These are phyloP conservation scores for Pyracantha coccinea DNA, from an alignment of 331 rosid species.

Conservation along the genomic window DNA sequence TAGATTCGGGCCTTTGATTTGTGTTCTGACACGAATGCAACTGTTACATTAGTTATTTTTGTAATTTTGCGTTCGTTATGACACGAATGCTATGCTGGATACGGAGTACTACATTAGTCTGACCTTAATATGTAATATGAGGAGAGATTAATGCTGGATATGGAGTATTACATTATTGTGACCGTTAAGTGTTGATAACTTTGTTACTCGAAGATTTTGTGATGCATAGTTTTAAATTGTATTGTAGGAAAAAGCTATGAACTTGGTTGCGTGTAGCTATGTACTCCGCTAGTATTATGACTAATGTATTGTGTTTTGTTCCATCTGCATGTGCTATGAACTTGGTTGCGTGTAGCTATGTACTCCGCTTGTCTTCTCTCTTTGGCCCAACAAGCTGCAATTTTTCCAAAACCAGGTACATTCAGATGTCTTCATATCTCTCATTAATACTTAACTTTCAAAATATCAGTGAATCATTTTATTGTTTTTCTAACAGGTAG, in stretches of 20 bases:
- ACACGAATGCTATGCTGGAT: not conserved
- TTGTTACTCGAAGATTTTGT: not conserved
- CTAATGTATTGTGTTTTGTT: not conserved
- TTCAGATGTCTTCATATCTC: not conserved
- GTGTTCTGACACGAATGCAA: not conserved
- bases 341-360: too few species aligned
- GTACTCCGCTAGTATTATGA: not conserved
- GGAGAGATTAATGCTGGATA: not conserved
- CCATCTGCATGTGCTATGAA: not conserved
- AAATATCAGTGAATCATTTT: not conserved
- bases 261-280: not conserved
- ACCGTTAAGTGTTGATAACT: not conserved
- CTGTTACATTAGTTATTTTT: not conserved
- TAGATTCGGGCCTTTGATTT: not conserved
- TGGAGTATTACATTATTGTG: not conserved
- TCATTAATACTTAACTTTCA: not conserved
- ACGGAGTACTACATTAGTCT: not conserved
- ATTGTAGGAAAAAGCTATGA: too few species aligned
- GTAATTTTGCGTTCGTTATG: not conserved
- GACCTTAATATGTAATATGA: not conserved
- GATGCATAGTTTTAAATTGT: too few species aligned
- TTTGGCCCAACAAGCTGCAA: slow-evolving; percentile 79
- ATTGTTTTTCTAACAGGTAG: slow-evolving; percentile 50
- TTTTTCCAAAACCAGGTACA: slow-evolving; percentile 80
- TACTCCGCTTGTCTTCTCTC: slow-evolving; percentile 57